phyloP scores from a whole-genome alignment of 192 early-diverging fungal genomes.

The Phycomyces blakesleeanus region DNA sequence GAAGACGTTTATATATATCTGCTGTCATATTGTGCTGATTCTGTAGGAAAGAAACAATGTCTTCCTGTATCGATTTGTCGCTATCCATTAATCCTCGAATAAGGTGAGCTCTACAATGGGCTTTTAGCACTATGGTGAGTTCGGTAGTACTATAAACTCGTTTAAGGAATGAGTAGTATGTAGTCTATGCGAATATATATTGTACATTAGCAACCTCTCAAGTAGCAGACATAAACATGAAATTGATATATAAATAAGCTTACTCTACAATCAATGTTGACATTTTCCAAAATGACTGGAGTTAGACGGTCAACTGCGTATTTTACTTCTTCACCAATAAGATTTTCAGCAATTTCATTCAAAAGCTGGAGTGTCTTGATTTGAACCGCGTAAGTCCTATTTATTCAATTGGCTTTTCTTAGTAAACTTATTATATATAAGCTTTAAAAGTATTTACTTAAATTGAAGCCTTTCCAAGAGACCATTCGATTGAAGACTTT shows the following conservation, averaged over 20 bases:
- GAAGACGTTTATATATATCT: conserved; percentile 34
- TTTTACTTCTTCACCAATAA: conserved; percentile 42
- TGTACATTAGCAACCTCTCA: too few relatives aligned
- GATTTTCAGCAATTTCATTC: conserved; percentile 36
- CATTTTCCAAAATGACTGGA: conserved; percentile 47
- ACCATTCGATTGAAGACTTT: conserved; percentile 47
- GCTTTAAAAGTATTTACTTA: conserved; percentile 21
- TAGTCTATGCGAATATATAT: conserved; percentile 28
- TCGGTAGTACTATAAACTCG: conserved; percentile 24
- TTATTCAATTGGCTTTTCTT: background rate
- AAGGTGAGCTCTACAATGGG: conserved; percentile 32
- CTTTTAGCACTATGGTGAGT: conserved; percentile 5
- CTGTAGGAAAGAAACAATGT: conserved; percentile 41
- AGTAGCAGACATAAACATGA: too few relatives aligned
- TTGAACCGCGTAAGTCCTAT: conserved; percentile 56
- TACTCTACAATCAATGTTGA: conserved; percentile 52
- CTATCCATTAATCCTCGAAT: conserved; percentile 45
- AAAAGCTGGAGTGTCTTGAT: conserved; percentile 51
- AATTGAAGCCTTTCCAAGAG: conserved; percentile 49
- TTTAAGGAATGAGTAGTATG: conserved; percentile 46
- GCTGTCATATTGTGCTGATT: conserved; percentile 28
- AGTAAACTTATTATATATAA: background rate
- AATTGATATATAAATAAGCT: too few relatives aligned
- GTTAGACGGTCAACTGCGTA: conserved; percentile 45
- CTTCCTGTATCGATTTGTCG: conserved; percentile 34